A percentile compares a stretch with the other conserved stretches of the same genome.
Conservation (phyloP, 805 yeast species). For the Candida peoriensis region DNA sequence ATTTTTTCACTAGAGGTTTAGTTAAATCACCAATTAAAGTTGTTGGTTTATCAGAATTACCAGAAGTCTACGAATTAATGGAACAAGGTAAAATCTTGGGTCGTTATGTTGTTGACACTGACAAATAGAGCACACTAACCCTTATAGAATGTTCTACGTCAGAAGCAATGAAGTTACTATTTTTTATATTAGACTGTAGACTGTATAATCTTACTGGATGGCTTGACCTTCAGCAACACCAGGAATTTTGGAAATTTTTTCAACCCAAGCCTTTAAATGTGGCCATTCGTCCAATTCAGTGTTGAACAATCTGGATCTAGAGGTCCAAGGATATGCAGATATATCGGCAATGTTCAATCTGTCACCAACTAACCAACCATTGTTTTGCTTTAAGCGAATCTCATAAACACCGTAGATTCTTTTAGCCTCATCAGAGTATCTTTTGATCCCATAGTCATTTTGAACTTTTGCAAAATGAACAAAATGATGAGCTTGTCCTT, state of each 20-base stretch:
- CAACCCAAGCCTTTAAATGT: constrained; percentile 34
- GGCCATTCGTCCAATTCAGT: constrained; percentile 24
- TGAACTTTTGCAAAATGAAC: constrained; percentile 38
- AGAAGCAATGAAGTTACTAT: background rate
- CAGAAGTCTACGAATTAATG: constrained; percentile 70
- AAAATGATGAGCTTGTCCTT: constrained; percentile 45
- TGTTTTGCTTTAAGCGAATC: constrained; percentile 37
- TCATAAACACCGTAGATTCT: constrained; percentile 50
- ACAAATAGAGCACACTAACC: constrained; percentile 41
- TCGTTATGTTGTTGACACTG: constrained; percentile 81
- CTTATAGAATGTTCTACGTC: too few relatives aligned
- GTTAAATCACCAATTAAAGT: constrained; percentile 70
- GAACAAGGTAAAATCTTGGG: constrained; percentile 82
- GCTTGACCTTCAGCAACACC: constrained; percentile 19
- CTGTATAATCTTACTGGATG: background rate
- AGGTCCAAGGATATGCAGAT: constrained; percentile 42
- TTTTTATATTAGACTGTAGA: background rate
- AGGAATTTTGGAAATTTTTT: constrained; percentile 26
- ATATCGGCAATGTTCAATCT: constrained; percentile 54
- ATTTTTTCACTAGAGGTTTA: constrained; percentile 67
- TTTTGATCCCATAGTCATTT: constrained; percentile 42
- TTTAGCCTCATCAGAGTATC: constrained; percentile 43
- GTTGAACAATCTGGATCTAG: constrained; percentile 29
- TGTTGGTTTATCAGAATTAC: constrained; percentile 69
- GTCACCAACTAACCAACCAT: constrained; percentile 53